Evolutionary conservation across 2,329 filamentous ascomycete genomes (phyloP), one percentile per base, ranked within the genome.

Genomic region (Phaeomoniella chlamydospora): DNA sequence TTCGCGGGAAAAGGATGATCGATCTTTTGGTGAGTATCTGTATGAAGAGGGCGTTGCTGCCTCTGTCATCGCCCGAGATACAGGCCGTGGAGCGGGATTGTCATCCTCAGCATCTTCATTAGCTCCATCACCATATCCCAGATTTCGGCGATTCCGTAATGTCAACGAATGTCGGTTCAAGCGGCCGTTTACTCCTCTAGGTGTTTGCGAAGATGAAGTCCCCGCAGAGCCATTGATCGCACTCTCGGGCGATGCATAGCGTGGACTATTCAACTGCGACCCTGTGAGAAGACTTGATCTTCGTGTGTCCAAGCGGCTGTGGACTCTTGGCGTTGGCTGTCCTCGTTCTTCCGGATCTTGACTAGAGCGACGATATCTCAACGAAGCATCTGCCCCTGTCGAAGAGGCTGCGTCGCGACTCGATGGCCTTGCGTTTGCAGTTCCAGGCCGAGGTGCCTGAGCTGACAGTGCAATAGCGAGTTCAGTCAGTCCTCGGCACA

Each of bases 401-500:
- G 22, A 26, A 22, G 42, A 37, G 22, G 33, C 37, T 29, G 45
- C 43, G 31, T 54, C 54, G 34, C 47, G 46, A 31, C 50, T 57
- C 4, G 43, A 48, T n/a, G 48, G 49, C 32, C 49, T 53, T 34
- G 9, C 48, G 47, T 30, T 44, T 49, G 18, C 31, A 22, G 36
- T 16, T 36, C 31, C 16, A 5, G 10, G 36, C 11, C 12, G 16
- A 19, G 44, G 42, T 34, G 36, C 34, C 29, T 74, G 72, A 43
- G 83, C 80, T 18, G 77, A 77, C 37, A 98, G 63, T 1, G 86
- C 82, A 38, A 98, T 72, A 52, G 85, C 94, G 4, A 98, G 67
- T 56, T 98, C 90, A 0, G 88, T 96, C 44, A 98, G 62, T 50
- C 82, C 90, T 37, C 88, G 80, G 54, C 90, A 96, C 52, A 98